Conservation (phyloP, 257 asterid genomes). For the Oldenlandia corymbosa region DNA sequence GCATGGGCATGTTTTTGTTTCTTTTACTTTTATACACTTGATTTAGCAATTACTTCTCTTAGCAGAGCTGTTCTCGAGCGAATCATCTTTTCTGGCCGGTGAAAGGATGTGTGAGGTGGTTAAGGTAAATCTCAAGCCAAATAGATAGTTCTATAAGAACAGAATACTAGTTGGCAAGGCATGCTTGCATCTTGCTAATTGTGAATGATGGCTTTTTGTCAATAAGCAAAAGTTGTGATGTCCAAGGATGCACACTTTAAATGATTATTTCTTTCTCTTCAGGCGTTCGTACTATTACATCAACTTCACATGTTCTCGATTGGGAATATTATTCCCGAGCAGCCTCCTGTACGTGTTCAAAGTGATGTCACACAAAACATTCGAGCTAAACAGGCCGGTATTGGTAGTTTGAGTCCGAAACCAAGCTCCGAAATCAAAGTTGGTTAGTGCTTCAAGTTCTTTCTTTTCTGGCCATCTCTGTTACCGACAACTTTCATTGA, state of each 20-base stretch:
- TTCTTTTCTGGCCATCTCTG: conserved; percentile 8
- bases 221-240: not conserved
- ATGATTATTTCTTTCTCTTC: conserved; percentile 16
- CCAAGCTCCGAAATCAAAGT: conserved; percentile 65
- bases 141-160: not conserved
- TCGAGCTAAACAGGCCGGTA: conserved; percentile 69
- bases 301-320: conserved; percentile 75
- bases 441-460: conserved; percentile 39
- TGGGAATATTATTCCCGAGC: conserved; percentile 74
- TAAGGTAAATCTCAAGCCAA: conserved; percentile 76
- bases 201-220: not conserved
- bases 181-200: not conserved
- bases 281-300: conserved; percentile 85
- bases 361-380: conserved; percentile 45
- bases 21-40: conserved; percentile 1
- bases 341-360: conserved; percentile 60
- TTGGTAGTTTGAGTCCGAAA: conserved; percentile 54
- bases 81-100: conserved; percentile 75
- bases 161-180: not conserved
- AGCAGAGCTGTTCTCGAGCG: conserved; percentile 44
- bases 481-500: not conserved
- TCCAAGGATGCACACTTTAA: conserved; percentile 9
- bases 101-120: conserved; percentile 81
- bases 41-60: conserved; percentile 21
- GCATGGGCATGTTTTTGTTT: not conserved